Evolutionary conservation across 768 basidiomycete genomes (phyloP), one percentile per base, ranked within the genome.

Genomic region (Mrakia gelida): DNA sequence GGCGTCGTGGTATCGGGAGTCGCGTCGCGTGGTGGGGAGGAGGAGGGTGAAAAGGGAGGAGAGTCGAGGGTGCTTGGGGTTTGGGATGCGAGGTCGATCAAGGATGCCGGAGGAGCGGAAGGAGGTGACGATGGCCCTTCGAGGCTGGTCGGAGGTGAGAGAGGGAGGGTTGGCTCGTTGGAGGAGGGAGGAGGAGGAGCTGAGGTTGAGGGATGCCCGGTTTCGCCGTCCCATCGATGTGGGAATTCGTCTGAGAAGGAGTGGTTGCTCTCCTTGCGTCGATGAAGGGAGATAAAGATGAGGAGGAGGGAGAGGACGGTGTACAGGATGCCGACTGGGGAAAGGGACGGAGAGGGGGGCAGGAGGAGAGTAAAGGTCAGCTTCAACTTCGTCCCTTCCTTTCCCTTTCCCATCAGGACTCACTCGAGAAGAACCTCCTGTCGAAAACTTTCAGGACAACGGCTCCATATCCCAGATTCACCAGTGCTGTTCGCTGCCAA

Each of bases 391-490:
- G 2, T 28, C n/a, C 3, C 1, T 41, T 49, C 18, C 30, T 45
- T 32, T 1, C 26, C 5, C 61, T 43, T 72, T 34, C 32, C 71
- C 73, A n/a, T 59, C 73, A 52, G 49, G 49, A 73, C 59, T 49
- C 4, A 76, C 32, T 79, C 34, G 32, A 73, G 26, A 52, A 90
- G 84, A 94, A 94, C 30, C 89, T 85, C 45, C 82, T 81, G 81
- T 93, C 91, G 80, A 94, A 95, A n/a, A 94, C 87, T 67, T 92
- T 89, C 15, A 94, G 86, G 74, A 94, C 88, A 0, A 92, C 88
- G 75, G 93, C 83, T 1, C 91, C 87, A 81, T 91, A 92, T 0
- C 92, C 91, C 2, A 95, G 86, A 76, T 89, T 89, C 21, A 89
- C 89, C 13, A 94, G 86, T 0, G 92, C 92, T 0, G 90, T 91